phyloP scores from a whole-genome alignment of 345 rosid species.

The Gossypioides kirkii region DNA sequence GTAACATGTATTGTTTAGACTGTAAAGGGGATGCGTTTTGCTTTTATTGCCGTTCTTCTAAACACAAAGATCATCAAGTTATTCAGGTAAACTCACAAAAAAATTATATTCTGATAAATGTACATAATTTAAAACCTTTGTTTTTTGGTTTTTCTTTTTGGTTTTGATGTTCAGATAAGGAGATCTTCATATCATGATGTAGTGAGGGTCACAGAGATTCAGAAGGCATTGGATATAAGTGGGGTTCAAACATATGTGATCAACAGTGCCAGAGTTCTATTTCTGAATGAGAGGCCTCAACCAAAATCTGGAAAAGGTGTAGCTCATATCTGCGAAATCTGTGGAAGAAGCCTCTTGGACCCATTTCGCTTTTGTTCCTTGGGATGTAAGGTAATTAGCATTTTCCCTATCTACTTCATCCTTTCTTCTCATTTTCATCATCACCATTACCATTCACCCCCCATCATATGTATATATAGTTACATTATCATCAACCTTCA shows the following conservation, averaged over 20 bases:
- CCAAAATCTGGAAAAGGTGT: conserved; percentile 50
- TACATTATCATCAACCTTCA: conserved; percentile 13
- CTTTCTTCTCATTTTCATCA: neutral
- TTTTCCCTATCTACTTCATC: neutral
- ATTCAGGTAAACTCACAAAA: conserved; percentile 45
- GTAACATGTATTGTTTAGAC: conserved; percentile 84
- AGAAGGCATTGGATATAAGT: conserved; percentile 60
- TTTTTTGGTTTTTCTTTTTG: neutral
- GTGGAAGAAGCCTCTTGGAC: conserved; percentile 78
- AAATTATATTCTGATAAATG: neutral
- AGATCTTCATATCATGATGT: conserved; percentile 90
- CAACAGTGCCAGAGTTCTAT: conserved; percentile 77
- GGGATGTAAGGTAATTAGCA: conserved; percentile 72
- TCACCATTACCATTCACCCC: conserved; percentile 9
- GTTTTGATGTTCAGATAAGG: conserved; percentile 44
- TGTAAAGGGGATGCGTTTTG: conserved; percentile 64
- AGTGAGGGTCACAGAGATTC: conserved; percentile 79
- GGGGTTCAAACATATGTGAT: conserved; percentile 91
- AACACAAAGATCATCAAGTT: conserved; percentile 71
- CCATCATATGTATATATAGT: conserved; percentile 18
- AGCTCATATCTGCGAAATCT: conserved; percentile 68
- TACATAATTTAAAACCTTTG: neutral
- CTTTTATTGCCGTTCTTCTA: conserved; percentile 75
- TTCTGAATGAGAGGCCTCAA: conserved; percentile 83
- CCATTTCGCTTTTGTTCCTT: conserved; percentile 85